phyloP scores from a whole-genome alignment of 768 basidiomycete species.

The Grammothele lineata region DNA sequence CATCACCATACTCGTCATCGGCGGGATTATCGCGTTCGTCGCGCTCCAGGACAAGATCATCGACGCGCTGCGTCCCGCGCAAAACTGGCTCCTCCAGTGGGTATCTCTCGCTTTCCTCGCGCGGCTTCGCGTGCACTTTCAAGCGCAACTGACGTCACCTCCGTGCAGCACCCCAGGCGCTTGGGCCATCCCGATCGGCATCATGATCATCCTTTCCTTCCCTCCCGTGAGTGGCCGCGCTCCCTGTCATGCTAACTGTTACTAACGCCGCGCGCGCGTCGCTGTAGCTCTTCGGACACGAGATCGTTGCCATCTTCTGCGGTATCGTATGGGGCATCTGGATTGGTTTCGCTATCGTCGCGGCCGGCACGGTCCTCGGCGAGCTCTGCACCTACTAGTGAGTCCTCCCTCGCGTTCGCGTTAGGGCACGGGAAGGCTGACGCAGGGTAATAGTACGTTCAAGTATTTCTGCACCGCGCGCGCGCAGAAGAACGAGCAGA shows the following conservation, averaged over 20 bases:
- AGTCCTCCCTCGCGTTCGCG: constrained; percentile 21
- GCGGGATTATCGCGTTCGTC: constrained; percentile 32
- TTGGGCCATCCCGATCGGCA: constrained; percentile 39
- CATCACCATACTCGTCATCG: constrained; percentile 11
- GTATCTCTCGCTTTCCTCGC: constrained; percentile 24
- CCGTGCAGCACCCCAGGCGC: constrained; percentile 5
- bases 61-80: constrained; percentile 56
- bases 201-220: constrained; percentile 38
- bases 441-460: constrained; percentile 53
- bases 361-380: constrained; percentile 75
- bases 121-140: background rate
- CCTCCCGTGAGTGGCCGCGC: constrained; percentile 15
- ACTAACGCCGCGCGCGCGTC: background rate
- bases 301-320: constrained; percentile 82
- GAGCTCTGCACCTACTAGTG: constrained; percentile 86
- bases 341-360: constrained; percentile 81
- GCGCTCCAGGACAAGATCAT: constrained; percentile 54
- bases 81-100: constrained; percentile 58
- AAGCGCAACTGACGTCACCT: background rate
- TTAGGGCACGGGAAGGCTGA: background rate
- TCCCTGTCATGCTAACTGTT: background rate
- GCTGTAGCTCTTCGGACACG: constrained; percentile 78
- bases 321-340: constrained; percentile 89
- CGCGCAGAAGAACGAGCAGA: constrained; percentile 57
- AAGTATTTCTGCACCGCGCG: constrained; percentile 70